These are phyloP conservation scores for Melanogaster broomeanus DNA, from an alignment of 768 basidiomycete species.

Conservation along the genomic window DNA sequence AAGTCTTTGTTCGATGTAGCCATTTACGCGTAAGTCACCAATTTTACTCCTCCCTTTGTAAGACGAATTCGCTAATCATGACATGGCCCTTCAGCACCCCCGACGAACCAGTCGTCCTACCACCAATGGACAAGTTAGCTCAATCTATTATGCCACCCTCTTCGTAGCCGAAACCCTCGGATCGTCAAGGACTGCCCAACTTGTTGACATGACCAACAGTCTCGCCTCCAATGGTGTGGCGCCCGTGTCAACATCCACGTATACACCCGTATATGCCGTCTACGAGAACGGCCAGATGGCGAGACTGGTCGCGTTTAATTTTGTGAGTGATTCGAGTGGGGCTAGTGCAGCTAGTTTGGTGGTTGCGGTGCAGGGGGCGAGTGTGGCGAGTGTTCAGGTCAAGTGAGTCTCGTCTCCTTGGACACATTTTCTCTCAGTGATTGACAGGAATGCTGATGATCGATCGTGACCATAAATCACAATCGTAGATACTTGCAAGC, in stretches of 20 bases:
- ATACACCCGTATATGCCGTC: constrained; percentile 53
- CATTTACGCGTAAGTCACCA: constrained; percentile 46
- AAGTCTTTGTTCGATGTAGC: constrained; percentile 27
- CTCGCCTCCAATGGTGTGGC: constrained; percentile 13
- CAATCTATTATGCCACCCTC: constrained; percentile 42
- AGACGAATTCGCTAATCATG: neutral
- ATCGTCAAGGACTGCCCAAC: constrained; percentile 33
- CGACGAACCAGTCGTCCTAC: constrained; percentile 39
- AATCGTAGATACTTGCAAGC: constrained; percentile 35
- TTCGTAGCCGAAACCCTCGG: constrained; percentile 41
- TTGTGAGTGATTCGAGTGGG: constrained; percentile 42
- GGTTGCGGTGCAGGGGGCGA: constrained; percentile 12
- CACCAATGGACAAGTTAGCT: constrained; percentile 42
- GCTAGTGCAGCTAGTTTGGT: constrained; percentile 34
- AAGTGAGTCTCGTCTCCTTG: constrained; percentile 22
- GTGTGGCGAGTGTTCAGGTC: constrained; percentile 27
- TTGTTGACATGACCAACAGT: constrained; percentile 36
- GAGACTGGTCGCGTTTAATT: constrained; percentile 51
- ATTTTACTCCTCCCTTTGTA: neutral
- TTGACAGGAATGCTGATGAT: too few species aligned
- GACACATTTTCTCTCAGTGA: too few species aligned
- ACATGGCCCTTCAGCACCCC: constrained; percentile 35
- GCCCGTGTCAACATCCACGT: constrained; percentile 9
- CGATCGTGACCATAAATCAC: neutral
- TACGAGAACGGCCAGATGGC: constrained; percentile 62